phyloP scores from a whole-genome alignment of 495 filamentous ascomycete genomes.

The Aspergillus sparsus region DNA sequence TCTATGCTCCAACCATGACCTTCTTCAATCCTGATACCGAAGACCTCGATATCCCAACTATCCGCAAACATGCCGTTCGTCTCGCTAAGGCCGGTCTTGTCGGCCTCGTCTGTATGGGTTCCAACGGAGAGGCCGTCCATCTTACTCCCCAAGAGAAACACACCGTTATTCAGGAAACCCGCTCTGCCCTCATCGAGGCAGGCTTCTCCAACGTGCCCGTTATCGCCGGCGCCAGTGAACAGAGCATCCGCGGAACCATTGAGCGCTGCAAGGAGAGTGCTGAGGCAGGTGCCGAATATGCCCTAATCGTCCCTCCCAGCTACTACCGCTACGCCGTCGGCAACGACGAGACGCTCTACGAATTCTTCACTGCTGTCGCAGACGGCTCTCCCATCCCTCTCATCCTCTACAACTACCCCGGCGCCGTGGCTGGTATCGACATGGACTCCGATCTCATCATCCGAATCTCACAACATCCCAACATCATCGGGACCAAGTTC shows the following conservation, averaged over 20 bases:
- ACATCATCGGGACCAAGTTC: slow-evolving; percentile 88
- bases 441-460: slow-evolving; percentile 90
- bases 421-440: slow-evolving; percentile 86
- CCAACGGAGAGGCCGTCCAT: slow-evolving; percentile 87
- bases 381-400: slow-evolving; percentile 73
- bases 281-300: slow-evolving; percentile 74
- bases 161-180: slow-evolving; percentile 74
- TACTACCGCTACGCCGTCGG: slow-evolving; percentile 78
- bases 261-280: slow-evolving; percentile 69
- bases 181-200: slow-evolving; percentile 79
- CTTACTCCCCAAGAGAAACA: slow-evolving; percentile 72
- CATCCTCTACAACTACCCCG: slow-evolving; percentile 91
- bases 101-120: slow-evolving; percentile 85
- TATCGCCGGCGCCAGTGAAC: slow-evolving; percentile 77
- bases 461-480: slow-evolving; percentile 75
- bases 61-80: slow-evolving; percentile 77
- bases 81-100: slow-evolving; percentile 80
- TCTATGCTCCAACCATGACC: slow-evolving; percentile 88
- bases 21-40: slow-evolving; percentile 84
- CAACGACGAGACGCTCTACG: slow-evolving; percentile 72
- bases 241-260: slow-evolving; percentile 75
- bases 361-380: slow-evolving; percentile 76
- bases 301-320: slow-evolving; percentile 74
- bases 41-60: slow-evolving; percentile 75
- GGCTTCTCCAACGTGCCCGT: slow-evolving; percentile 75